Evolutionary conservation across 129 eudicot genomes (phyloP).

Genomic region (Arctium lappa): DNA sequence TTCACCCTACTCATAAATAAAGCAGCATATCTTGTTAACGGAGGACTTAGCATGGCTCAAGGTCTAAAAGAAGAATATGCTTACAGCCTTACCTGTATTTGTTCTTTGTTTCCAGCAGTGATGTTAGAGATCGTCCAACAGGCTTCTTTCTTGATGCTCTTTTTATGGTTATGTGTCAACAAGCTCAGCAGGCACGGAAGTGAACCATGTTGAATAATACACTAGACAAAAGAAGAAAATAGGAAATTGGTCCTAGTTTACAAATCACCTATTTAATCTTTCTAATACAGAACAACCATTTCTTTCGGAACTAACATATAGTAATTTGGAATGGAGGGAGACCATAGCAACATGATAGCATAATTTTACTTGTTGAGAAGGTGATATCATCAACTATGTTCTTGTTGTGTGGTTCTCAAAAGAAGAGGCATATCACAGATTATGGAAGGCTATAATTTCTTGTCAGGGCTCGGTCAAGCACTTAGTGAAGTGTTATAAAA

Average conservation of each 20-base stretch:
- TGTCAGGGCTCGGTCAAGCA: neutral
- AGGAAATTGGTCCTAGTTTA: neutral
- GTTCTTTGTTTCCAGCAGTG: slow-evolving; percentile 86
- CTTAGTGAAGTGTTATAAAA: too few species aligned
- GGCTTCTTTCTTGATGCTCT: slow-evolving; percentile 88
- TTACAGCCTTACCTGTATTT: slow-evolving; percentile 53
- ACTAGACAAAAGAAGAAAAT: slow-evolving; percentile 28
- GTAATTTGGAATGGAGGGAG: neutral
- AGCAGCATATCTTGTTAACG: neutral
- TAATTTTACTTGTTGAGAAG: neutral
- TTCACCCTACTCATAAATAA: neutral
- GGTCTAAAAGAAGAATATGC: neutral
- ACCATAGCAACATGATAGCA: neutral
- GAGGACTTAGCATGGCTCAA: neutral
- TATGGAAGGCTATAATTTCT: neutral
- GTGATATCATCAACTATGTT: neutral
- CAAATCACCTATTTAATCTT: neutral
- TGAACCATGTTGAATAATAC: slow-evolving; percentile 64
- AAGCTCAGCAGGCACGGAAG: slow-evolving; percentile 67
- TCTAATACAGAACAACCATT: neutral
- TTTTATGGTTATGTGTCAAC: slow-evolving; percentile 78
- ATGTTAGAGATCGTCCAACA: slow-evolving; percentile 94
- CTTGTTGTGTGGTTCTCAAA: neutral
- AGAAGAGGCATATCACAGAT: neutral
- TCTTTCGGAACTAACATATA: neutral